Evolutionary conservation across 176 grass and related monocot genomes (phyloP), one percentile per base, ranked within the genome.

Genomic region (Microstegium vimineum): DNA sequence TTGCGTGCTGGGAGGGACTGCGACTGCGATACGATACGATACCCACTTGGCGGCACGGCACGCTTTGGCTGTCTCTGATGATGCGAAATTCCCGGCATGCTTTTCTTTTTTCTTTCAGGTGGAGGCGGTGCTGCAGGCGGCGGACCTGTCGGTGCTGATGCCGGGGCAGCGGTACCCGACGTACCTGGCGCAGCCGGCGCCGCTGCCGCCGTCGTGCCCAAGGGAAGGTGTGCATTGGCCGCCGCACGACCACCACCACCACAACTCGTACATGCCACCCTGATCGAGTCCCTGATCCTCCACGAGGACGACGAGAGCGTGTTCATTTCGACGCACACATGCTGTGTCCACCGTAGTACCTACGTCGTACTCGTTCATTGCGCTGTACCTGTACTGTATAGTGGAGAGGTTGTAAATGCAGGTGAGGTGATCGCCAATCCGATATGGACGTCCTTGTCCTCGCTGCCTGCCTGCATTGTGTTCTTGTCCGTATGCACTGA

Each of bases 201-300:
- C 89, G 59, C 93, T 95, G 74, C 96, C 73, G 83, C 73, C 72
- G 78, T 37, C 93, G 40, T 98, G 93, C 31, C 69, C 59, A 5
- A 90, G 96, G 67, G 97, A 99, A 88, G 93, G 96, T n/a, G 81
- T 99, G 77, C 91, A 81, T 1, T 95, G 97, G 97, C 97, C 97
- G 38, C 30, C 87, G 10, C 97, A 99, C 60, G 87, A 91, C 68
- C 72, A 86, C 74, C 74, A 91, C 68, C 72, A 86, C 74, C 74
- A 57, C 70, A 71, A 46, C 75, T 75, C 88, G 33, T 85, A 82
- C 67, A 62, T 82, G 62, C 86, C 87, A 3, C 85, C 82, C n/a
- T 95, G 47, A 92, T 45, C n/a, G n/a, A n/a, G n/a, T n/a, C n/a
- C n/a, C 31, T 40, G 3, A 5, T 13, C 10, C 2, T 14, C 67